Evolutionary conservation across 108 stramenopile genomes (phyloP).

Genomic region (Chaetoceros tenuissimus): DNA sequence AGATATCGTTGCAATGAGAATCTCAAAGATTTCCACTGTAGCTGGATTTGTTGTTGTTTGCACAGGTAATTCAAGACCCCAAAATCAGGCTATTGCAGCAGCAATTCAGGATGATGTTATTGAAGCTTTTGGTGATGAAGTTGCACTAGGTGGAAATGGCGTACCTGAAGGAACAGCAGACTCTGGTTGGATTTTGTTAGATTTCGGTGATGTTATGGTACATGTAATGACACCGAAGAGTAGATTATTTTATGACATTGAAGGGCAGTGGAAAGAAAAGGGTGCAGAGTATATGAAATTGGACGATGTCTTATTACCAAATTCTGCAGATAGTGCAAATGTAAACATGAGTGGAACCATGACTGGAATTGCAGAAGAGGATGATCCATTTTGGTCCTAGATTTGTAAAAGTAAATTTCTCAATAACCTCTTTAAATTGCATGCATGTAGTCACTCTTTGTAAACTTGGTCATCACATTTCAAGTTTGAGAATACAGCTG

Average conservation of each 20-base stretch:
- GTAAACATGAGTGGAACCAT: constrained; percentile 14
- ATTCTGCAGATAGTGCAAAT: constrained; percentile 7
- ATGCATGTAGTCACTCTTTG: background rate
- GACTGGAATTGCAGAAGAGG: constrained; percentile 29
- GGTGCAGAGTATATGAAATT: constrained; percentile 65
- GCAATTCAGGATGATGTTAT: constrained; percentile 68
- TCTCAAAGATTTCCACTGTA: constrained; percentile 54
- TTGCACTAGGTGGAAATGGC: constrained; percentile 46
- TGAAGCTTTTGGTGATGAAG: constrained; percentile 30
- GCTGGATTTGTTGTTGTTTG: constrained; percentile 73
- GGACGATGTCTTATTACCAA: constrained; percentile 39
- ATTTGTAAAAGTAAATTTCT: background rate
- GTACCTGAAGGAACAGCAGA: constrained; percentile 83
- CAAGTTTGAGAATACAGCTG: too few relatives aligned
- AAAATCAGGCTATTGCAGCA: constrained; percentile 90
- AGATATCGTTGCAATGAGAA: constrained; percentile 77
- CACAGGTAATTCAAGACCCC: constrained; percentile 80
- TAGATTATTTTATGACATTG: constrained; percentile 83
- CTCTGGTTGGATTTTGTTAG: constrained; percentile 88
- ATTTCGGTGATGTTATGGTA: constrained; percentile 87
- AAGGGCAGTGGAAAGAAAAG: constrained; percentile 72
- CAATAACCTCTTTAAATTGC: background rate
- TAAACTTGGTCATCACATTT: too few relatives aligned
- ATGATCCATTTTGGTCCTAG: constrained; percentile 83
- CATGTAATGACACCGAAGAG: constrained; percentile 90